A percentile compares a stretch with the other conserved stretches of the same genome.
phyloP scores from a whole-genome alignment of 306 rosid genomes.

The Ochetophila trinervis region DNA sequence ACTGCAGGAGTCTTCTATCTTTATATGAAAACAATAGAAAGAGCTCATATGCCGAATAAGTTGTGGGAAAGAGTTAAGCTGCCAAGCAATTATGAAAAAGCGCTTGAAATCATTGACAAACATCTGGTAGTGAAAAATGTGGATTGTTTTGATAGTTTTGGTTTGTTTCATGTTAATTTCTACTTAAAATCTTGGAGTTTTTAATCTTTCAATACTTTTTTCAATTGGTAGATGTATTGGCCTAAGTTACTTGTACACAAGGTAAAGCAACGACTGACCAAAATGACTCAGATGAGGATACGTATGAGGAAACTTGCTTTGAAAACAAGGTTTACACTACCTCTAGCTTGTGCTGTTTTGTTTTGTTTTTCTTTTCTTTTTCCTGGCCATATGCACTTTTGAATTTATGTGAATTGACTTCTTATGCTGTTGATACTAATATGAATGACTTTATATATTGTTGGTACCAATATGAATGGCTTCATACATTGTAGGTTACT shows the following conservation, averaged over 20 bases:
- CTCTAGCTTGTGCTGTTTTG: conserved; percentile 7
- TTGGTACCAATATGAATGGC: too few species aligned
- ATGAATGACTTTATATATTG: too few species aligned
- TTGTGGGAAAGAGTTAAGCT: conserved; percentile 95
- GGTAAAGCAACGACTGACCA: conserved; percentile 82
- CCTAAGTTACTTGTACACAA: conserved; percentile 90
- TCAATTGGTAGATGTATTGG: conserved; percentile 75
- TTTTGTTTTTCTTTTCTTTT: too few species aligned
- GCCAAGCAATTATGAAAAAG: conserved; percentile 81
- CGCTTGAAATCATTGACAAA: conserved; percentile 80
- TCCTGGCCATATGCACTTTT: not conserved
- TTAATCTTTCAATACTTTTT: conserved; percentile 17
- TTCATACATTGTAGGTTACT: too few species aligned
- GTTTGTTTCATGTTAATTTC: not conserved
- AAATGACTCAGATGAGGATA: conserved; percentile 94
- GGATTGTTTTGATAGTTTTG: not conserved
- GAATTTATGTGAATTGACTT: not conserved
- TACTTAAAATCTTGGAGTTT: not conserved
- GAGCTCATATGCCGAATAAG: conserved; percentile 87
- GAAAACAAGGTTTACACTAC: conserved; percentile 62
- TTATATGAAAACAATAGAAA: conserved; percentile 77
- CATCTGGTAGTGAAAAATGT: conserved; percentile 56
- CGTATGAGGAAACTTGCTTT: conserved; percentile 90
- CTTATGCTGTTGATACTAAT: too few species aligned
- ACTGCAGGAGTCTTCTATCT: conserved; percentile 73